phyloP scores from a whole-genome alignment of 2,329 filamentous ascomycete genomes.

The Phyllachora maydis region DNA sequence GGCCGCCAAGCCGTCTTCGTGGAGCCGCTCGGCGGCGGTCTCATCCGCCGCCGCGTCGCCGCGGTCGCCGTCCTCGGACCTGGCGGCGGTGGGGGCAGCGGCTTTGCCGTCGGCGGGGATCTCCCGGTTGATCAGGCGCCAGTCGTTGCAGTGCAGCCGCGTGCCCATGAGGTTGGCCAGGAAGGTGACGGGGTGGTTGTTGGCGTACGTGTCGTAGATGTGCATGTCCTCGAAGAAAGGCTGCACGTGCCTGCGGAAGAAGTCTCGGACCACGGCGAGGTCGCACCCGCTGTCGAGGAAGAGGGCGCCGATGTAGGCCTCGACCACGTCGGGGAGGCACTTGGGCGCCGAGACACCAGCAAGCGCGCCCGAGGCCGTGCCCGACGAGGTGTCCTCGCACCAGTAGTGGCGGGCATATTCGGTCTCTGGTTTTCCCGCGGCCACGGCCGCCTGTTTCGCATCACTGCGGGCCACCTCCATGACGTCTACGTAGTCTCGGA shows the following conservation, averaged over 20 bases:
- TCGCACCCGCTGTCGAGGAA: conserved; percentile 80
- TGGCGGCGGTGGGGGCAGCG: conserved; percentile 15
- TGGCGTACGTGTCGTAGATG: conserved; percentile 73
- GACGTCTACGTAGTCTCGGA: conserved; percentile 33
- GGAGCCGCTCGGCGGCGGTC: too few relatives aligned
- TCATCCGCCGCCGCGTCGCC: conserved; percentile 15
- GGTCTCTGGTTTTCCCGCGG: conserved; percentile 11
- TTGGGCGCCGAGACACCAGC: too few relatives aligned
- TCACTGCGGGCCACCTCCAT: conserved; percentile 20
- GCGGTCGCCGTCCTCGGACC: conserved; percentile 7
- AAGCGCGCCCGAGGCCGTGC: too few relatives aligned
- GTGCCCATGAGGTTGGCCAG: conserved; percentile 42
- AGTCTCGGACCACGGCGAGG: conserved; percentile 49
- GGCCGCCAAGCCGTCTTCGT: too few relatives aligned
- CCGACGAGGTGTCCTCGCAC: conserved; percentile 37
- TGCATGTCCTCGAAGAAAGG: conserved; percentile 73
- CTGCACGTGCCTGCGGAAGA: conserved; percentile 56
- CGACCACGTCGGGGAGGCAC: conserved; percentile 64
- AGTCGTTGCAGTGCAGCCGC: conserved; percentile 41
- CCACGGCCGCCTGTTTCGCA: conserved; percentile 13
- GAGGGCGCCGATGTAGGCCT: conserved; percentile 73
- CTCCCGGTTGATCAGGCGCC: conserved; percentile 32
- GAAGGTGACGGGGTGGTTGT: conserved; percentile 64
- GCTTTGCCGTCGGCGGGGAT: too few relatives aligned
- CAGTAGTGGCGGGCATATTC: conserved; percentile 45